Evolutionary conservation across 2,329 filamentous ascomycete species (phyloP).

Genomic region (Ceratocystis cubensis): DNA sequence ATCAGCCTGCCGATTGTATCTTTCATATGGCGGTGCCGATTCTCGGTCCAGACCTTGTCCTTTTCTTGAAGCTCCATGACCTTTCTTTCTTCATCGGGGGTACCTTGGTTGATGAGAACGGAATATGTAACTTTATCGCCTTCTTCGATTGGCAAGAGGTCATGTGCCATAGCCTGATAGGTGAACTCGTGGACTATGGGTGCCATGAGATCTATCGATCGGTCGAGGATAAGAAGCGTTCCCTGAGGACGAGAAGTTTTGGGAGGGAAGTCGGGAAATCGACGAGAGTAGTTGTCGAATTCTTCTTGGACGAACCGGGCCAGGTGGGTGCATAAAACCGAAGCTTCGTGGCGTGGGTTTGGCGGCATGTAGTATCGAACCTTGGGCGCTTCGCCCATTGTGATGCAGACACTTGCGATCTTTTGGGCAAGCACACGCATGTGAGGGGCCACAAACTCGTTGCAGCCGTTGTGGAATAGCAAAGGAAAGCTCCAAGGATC

Average conservation of each 20-base stretch:
- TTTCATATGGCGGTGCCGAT: constrained; percentile 93
- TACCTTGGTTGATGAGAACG: constrained; percentile 64
- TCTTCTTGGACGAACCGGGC: constrained; percentile 87
- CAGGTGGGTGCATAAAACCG: constrained; percentile 73
- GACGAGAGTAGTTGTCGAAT: constrained; percentile 77
- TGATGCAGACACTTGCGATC: constrained; percentile 79
- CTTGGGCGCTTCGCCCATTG: constrained; percentile 84
- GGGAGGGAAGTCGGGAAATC: constrained; percentile 72
- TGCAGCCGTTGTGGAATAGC: constrained; percentile 82
- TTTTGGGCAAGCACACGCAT: constrained; percentile 80
- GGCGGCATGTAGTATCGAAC: constrained; percentile 80
- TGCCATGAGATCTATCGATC: constrained; percentile 82
- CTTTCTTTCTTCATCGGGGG: constrained; percentile 59
- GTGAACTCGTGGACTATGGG: constrained; percentile 92
- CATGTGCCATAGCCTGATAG: constrained; percentile 96
- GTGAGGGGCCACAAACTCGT: constrained; percentile 67
- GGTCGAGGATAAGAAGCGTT: constrained; percentile 74
- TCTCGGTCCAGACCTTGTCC: constrained; percentile 90
- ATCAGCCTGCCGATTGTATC: constrained; percentile 91
- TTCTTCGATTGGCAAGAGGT: constrained; percentile 78
- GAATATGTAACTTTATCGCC: constrained; percentile 79
- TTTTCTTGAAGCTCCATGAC: constrained; percentile 85
- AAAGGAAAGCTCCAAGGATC: constrained; percentile 94
- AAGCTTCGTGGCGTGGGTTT: constrained; percentile 69
- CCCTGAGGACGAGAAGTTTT: constrained; percentile 65